Evolutionary conservation across 1,284 basidiomycete genomes (phyloP).

Genomic region (Cutaneotrichosporon cyanovorans): DNA sequence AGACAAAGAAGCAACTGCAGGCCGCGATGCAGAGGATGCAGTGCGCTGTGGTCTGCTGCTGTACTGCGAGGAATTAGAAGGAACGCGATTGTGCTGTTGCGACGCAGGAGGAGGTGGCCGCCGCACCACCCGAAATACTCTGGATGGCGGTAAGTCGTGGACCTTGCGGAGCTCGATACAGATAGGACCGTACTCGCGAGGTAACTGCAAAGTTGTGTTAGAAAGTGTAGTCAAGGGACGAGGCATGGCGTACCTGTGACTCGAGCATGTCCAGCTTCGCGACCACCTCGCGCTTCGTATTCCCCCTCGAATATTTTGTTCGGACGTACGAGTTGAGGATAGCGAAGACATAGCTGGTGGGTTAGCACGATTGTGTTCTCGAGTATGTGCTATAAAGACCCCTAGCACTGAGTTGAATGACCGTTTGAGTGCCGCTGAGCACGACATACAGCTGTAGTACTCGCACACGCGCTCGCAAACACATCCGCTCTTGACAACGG

Average conservation of each 20-base stretch:
- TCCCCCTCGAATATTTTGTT: constrained; percentile 25
- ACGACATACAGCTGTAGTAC: too few species aligned
- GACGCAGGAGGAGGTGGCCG: not conserved
- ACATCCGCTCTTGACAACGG: too few species aligned
- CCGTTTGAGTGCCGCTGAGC: not conserved
- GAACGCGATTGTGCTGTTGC: too few species aligned
- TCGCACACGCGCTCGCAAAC: too few species aligned
- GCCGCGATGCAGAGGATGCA: too few species aligned
- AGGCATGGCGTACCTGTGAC: not conserved
- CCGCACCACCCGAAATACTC: not conserved
- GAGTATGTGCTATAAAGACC: too few species aligned
- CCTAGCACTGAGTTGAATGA: not conserved
- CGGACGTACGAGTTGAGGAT: constrained; percentile 30
- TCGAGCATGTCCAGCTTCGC: constrained; percentile 31
- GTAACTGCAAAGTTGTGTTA: too few species aligned
- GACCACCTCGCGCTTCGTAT: constrained; percentile 20
- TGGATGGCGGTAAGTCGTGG: constrained; percentile 6
- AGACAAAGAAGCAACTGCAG: too few species aligned
- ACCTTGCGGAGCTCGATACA: constrained; percentile 11
- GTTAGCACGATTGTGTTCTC: too few species aligned
- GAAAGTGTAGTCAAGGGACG: too few species aligned
- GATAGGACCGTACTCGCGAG: not conserved
- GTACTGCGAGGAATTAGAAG: too few species aligned
- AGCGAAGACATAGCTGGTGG: constrained; percentile 26
- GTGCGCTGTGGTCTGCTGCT: too few species aligned